phyloP scores from a whole-genome alignment of 2,329 filamentous ascomycete genomes.

The Scorias spongiosa region DNA sequence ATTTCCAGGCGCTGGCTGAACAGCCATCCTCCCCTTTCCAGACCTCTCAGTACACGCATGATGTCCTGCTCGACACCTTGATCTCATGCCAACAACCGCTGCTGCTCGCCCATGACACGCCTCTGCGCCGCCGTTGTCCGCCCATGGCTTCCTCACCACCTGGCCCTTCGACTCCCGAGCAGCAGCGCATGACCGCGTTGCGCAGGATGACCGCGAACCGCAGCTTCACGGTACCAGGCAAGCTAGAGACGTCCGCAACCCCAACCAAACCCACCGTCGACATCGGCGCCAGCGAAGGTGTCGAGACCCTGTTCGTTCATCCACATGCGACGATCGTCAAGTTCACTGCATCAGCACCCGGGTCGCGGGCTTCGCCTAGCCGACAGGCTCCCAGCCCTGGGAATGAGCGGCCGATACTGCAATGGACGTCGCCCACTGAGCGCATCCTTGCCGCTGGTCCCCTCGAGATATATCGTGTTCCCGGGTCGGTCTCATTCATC shows the following conservation, averaged over 20 bases:
- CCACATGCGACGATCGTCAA: conserved; percentile 56
- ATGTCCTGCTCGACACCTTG: no score
- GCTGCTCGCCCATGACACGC: background rate
- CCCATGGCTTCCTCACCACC: conserved; percentile 4
- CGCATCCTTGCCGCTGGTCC: conserved; percentile 67
- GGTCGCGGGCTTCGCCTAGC: conserved; percentile 15
- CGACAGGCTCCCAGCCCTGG: conserved; percentile 19
- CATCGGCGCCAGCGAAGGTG: conserved; percentile 24
- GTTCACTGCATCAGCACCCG: conserved; percentile 32
- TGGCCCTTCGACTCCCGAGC: conserved; percentile 15
- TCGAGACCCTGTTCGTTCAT: conserved; percentile 63
- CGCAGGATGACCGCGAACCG: conserved; percentile 11
- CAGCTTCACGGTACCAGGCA: conserved; percentile 34
- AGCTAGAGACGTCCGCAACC: conserved; percentile 19
- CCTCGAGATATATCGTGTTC: conserved; percentile 72
- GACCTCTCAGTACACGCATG: no score
- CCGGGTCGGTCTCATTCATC: conserved; percentile 73
- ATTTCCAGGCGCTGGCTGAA: background rate
- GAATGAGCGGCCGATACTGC: conserved; percentile 30
- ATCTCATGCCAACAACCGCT: background rate
- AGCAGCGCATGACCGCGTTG: background rate
- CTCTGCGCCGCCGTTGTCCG: background rate
- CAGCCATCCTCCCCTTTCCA: no score
- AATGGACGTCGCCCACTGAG: conserved; percentile 57
- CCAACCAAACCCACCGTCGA: conserved; percentile 14